Percentiles rank a stretch among this genome's conserved stretches.
Evolutionary conservation across 1,284 basidiomycete genomes (phyloP).

Genomic region (Ustilago bromivora): DNA sequence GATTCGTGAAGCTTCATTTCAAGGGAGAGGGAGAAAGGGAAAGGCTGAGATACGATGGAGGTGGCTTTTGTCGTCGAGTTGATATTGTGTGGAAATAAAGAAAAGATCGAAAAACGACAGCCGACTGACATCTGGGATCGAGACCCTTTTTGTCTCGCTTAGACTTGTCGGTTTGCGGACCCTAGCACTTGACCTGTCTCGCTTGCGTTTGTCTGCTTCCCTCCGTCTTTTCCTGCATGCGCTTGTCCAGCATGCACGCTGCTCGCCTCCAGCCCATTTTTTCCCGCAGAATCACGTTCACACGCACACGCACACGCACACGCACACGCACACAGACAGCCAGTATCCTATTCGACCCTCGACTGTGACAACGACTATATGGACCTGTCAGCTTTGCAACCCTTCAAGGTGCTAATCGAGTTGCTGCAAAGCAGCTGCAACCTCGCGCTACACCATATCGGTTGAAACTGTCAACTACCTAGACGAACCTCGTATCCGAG

Average conservation of each 20-base stretch:
- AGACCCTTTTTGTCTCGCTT: constrained; percentile 8
- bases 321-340: neutral
- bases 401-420: neutral
- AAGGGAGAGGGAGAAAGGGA: neutral
- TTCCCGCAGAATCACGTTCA: constrained; percentile 1
- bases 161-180: neutral
- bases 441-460: constrained; percentile 1
- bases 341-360: neutral
- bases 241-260: constrained; percentile 1
- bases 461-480: neutral
- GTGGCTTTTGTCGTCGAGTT: constrained; percentile 4
- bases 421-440: neutral
- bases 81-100: neutral
- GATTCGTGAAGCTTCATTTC: neutral
- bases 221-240: constrained; percentile 3
- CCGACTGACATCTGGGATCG: constrained; percentile 9
- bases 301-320: neutral
- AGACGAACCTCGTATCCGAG: neutral
- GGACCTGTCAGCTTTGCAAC: constrained; percentile 6
- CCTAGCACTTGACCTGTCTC: constrained; percentile 12
- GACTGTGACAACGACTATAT: neutral
- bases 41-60: neutral
- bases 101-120: constrained; percentile 2
- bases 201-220: neutral
- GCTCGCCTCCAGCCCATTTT: neutral